Evolutionary conservation across 2,329 filamentous ascomycete genomes (phyloP).

Genomic region (Aspergillus clavatus): DNA sequence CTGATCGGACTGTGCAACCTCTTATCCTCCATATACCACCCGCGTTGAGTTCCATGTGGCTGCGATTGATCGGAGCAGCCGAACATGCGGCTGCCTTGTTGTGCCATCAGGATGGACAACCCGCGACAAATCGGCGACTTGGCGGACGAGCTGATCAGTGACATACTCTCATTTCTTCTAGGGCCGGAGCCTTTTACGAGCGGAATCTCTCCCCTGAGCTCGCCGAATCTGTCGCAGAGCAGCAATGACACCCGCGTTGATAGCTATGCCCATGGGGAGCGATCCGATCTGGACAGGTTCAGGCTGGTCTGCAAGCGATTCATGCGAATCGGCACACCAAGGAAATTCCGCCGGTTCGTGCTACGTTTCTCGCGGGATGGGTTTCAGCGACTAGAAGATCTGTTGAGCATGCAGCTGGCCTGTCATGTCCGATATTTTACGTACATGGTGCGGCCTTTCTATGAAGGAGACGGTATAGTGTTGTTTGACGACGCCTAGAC

Average conservation of each 20-base stretch:
- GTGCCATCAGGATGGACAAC: slow-evolving; percentile 29
- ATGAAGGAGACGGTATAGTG: slow-evolving; percentile 35
- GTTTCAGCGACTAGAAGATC: slow-evolving; percentile 31
- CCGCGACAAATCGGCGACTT: slow-evolving; percentile 31
- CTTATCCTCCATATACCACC: slow-evolving; percentile 5
- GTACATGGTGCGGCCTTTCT: slow-evolving; percentile 40
- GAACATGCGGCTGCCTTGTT: slow-evolving; percentile 29
- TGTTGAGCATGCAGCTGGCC: slow-evolving; percentile 34
- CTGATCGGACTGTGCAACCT: not conserved
- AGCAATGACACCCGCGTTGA: slow-evolving; percentile 7
- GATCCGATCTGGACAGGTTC: slow-evolving; percentile 37
- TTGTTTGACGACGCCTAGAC: slow-evolving; percentile 12
- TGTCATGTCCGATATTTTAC: slow-evolving; percentile 36
- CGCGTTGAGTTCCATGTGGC: slow-evolving; percentile 28
- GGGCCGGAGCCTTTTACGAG: slow-evolving; percentile 14
- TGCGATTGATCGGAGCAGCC: slow-evolving; percentile 26
- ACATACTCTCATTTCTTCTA: slow-evolving; percentile 30
- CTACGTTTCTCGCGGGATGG: slow-evolving; percentile 34
- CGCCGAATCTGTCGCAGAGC: slow-evolving; percentile 4
- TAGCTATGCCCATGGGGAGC: slow-evolving; percentile 23
- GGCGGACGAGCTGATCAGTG: slow-evolving; percentile 34
- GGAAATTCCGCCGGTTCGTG: slow-evolving; percentile 35
- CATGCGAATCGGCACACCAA: slow-evolving; percentile 37
- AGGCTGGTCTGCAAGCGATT: slow-evolving; percentile 40
- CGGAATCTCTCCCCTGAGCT: slow-evolving; percentile 10